Base-by-base conservation (phyloP, 1,139 yeast species). In the Meyerozyma sp. region DNA sequence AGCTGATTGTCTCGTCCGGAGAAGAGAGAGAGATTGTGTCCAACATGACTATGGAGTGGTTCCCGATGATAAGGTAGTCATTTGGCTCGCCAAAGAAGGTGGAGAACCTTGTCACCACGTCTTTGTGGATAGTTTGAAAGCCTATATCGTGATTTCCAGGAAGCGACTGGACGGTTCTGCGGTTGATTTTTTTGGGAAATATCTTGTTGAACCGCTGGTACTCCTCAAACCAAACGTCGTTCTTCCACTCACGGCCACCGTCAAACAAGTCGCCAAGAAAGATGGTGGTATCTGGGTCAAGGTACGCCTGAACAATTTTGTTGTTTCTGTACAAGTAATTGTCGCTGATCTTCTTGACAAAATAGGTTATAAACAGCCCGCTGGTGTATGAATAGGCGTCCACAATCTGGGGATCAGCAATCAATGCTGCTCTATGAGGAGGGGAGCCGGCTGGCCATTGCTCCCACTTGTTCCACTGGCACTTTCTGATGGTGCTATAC, bases 121-220 rank as follows among this genome's bases (percentile, higher is more conserved):
- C 69, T 7, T 79, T 72, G 1, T 82, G 79, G 14, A 73, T 63
- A 45, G 81, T 77, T 30, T 95, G 95, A 61, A 85, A 91, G 0
- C 98, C 98, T 52, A 93, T 88, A 60, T 93, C 98, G 60, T 93
- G 98, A 57, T 93, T 93, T 2, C 98, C 98, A 0, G 98, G 96
- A 10, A 93, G 63, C 1, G 83, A 77, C 54, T 76, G 70, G 37
- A 79, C 66, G 3, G 80, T 78, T 27, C 70, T 61, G 42, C 79
- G 71, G 45, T 79, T 64, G 53, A 66, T 49, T 66, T 77, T 56
- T 23, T 64, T 64, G 16, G 78, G 76, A 59, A 86, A 93, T 1
- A 93, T 77, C 2, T 62, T 53, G 53, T 77, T 75, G 61, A 87
- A 93, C 44, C 98, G 67, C 25, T 61, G 57, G 54, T 75, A 83